Percentiles rank a stretch among this genome's conserved stretches.
These are phyloP conservation scores for Sparassis latifolia DNA, from an alignment of 1,284 basidiomycete species.

Conservation along the genomic window DNA sequence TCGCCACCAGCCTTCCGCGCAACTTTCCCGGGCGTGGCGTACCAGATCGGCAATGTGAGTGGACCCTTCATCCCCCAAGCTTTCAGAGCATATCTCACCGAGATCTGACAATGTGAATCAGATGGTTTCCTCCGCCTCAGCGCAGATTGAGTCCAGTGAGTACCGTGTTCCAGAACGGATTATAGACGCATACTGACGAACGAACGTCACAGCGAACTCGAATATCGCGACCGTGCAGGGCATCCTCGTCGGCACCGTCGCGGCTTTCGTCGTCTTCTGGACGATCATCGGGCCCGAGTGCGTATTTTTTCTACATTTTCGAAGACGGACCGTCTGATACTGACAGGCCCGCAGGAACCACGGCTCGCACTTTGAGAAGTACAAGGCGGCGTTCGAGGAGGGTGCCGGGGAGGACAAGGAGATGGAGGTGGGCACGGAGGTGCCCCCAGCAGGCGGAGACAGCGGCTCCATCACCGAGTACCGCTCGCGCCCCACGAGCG, in stretches of 20 bases:
- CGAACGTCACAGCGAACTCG: slow-evolving; percentile 46
- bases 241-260: slow-evolving; percentile 78
- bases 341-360: slow-evolving; percentile 47
- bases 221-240: slow-evolving; percentile 87
- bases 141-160: slow-evolving; percentile 87
- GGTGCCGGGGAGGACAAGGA: slow-evolving; percentile 38
- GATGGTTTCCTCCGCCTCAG: slow-evolving; percentile 86
- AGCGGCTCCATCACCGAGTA: no score
- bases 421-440: neutral
- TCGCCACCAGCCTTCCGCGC: slow-evolving; percentile 91
- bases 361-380: slow-evolving; percentile 78
- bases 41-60: slow-evolving; percentile 74
- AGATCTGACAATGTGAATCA: slow-evolving; percentile 20
- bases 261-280: slow-evolving; percentile 61
- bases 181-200: slow-evolving; percentile 12
- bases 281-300: slow-evolving; percentile 71
- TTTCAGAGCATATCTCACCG: neutral
- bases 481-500: slow-evolving; percentile 11
- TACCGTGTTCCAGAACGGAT: slow-evolving; percentile 10
- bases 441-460: no score
- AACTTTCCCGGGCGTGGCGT: slow-evolving; percentile 88
- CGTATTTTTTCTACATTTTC: slow-evolving; percentile 20
- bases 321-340: neutral
- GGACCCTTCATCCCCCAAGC: neutral
- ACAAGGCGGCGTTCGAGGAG: slow-evolving; percentile 73